Percentiles rank a stretch among this genome's conserved stretches.
Evolutionary conservation across 2,329 filamentous ascomycete genomes (phyloP).

Genomic region (Sphaerostilbella broomeana): DNA sequence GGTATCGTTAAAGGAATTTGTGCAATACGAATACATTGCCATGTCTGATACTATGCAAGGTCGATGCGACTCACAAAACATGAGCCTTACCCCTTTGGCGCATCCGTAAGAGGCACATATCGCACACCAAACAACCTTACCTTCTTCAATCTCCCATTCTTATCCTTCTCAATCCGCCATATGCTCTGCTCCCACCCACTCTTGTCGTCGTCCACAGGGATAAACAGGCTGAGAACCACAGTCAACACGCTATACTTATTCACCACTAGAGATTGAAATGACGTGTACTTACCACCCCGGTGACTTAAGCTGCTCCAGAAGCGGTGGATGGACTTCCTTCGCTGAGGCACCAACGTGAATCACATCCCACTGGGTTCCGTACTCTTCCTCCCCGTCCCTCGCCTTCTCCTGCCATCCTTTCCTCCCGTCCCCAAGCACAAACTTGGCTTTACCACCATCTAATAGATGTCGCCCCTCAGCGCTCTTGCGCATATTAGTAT

Average conservation of each 20-base stretch:
- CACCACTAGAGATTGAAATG: rapidly evolving
- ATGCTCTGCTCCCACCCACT: slow-evolving; percentile 53
- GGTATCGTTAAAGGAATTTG: too few relatives aligned
- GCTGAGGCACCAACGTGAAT: slow-evolving; percentile 95
- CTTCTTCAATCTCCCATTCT: slow-evolving; percentile 52
- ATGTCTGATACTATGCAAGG: too few relatives aligned
- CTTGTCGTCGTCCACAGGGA: slow-evolving; percentile 59
- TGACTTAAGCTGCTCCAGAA: slow-evolving; percentile 69
- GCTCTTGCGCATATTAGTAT: slow-evolving; percentile 59
- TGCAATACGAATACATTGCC: too few relatives aligned
- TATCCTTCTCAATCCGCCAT: slow-evolving; percentile 68
- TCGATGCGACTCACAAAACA: not conserved
- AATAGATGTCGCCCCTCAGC: slow-evolving; percentile 53
- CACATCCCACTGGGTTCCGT: slow-evolving; percentile 67
- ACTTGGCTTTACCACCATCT: slow-evolving; percentile 57
- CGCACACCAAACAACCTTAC: slow-evolving; percentile 62
- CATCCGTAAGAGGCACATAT: slow-evolving; percentile 73
- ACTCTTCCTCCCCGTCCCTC: slow-evolving; percentile 39
- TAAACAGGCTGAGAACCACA: slow-evolving; percentile 57
- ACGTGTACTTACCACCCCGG: slow-evolving; percentile 61
- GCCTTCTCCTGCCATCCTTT: slow-evolving; percentile 49
- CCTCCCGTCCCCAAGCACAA: slow-evolving; percentile 69
- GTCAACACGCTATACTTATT: not conserved
- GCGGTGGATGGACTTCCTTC: slow-evolving; percentile 58
- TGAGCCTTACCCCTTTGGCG: slow-evolving; percentile 35